Percentiles rank a stretch among this genome's conserved stretches.
phyloP scores from a whole-genome alignment of 2,329 filamentous ascomycete genomes.

The Verticillium alfalfae region DNA sequence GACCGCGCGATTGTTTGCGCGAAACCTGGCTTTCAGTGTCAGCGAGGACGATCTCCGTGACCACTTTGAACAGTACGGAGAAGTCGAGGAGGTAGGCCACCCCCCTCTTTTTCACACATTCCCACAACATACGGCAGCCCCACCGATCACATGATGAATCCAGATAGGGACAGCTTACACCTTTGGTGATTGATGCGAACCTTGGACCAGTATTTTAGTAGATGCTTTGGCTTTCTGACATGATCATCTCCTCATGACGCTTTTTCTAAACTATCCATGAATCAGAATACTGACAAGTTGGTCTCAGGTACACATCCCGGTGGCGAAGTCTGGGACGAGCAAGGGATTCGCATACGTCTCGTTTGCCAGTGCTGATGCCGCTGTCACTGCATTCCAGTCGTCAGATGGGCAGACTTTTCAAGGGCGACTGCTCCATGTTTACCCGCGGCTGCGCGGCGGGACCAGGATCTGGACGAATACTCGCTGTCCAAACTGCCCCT shows the following conservation, averaged over 20 bases:
- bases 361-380: constrained; percentile 66
- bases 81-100: constrained; percentile 77
- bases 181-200: constrained; percentile 79
- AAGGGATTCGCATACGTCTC: constrained; percentile 91
- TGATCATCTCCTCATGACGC: constrained; percentile 4
- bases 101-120: constrained; percentile 14
- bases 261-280: background rate
- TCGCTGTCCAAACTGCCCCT: constrained; percentile 85
- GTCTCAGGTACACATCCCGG: constrained; percentile 75
- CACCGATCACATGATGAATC: constrained; percentile 70
- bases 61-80: constrained; percentile 67
- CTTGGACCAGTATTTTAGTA: constrained; percentile 99
- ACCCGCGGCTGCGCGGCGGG: constrained; percentile 75
- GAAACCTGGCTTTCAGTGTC: constrained; percentile 80
- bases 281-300: constrained; percentile 15
- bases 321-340: constrained; percentile 64
- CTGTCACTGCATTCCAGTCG: constrained; percentile 71
- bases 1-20: constrained; percentile 77
- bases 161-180: constrained; percentile 99
- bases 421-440: constrained; percentile 89
- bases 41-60: constrained; percentile 71
- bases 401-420: constrained; percentile 86
- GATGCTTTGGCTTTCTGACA: constrained; percentile 91
- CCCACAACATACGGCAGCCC: background rate
- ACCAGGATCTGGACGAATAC: constrained; percentile 79